Evolutionary conservation across 306 rosid species (phyloP).

Genomic region (Cyamopsis tetragonoloba): DNA sequence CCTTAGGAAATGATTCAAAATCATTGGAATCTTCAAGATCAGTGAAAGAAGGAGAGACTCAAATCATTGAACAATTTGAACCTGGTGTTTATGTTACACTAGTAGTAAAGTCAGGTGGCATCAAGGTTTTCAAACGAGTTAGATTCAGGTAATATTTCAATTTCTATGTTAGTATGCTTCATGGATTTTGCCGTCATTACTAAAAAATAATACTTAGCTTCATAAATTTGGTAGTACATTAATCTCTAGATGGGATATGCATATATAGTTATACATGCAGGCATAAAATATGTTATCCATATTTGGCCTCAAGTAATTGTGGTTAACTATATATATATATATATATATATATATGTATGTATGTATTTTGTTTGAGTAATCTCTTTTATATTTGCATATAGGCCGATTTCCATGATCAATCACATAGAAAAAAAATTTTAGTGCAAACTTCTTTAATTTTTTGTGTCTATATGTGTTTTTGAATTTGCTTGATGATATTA

Average conservation of each 20-base stretch:
- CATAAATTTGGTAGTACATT: not conserved
- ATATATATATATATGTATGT: too few relatives aligned
- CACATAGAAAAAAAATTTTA: too few relatives aligned
- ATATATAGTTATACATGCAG: not conserved
- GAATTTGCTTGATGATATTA: too few relatives aligned
- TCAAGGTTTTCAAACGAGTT: slow-evolving; percentile 57
- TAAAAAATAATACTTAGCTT: not conserved
- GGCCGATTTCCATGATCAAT: too few relatives aligned
- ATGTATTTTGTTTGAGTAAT: too few relatives aligned
- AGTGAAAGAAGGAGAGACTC: slow-evolving; percentile 38
- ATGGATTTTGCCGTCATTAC: not conserved
- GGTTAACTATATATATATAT: too few relatives aligned
- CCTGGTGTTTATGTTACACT: slow-evolving; percentile 84
- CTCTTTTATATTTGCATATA: too few relatives aligned
- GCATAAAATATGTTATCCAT: too few relatives aligned
- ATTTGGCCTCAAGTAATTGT: too few relatives aligned
- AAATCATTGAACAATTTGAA: slow-evolving; percentile 77
- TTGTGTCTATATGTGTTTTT: too few relatives aligned
- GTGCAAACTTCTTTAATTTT: too few relatives aligned
- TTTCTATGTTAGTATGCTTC: not conserved
- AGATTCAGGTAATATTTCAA: slow-evolving; percentile 75
- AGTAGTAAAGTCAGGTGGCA: slow-evolving; percentile 41
- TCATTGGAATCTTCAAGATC: slow-evolving; percentile 32
- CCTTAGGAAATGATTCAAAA: slow-evolving; percentile 39
- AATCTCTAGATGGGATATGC: not conserved